Percentiles rank a stretch among this genome's conserved stretches.
phyloP scores from a whole-genome alignment of 768 basidiomycete genomes.

The Cystobasidium ongulense region DNA sequence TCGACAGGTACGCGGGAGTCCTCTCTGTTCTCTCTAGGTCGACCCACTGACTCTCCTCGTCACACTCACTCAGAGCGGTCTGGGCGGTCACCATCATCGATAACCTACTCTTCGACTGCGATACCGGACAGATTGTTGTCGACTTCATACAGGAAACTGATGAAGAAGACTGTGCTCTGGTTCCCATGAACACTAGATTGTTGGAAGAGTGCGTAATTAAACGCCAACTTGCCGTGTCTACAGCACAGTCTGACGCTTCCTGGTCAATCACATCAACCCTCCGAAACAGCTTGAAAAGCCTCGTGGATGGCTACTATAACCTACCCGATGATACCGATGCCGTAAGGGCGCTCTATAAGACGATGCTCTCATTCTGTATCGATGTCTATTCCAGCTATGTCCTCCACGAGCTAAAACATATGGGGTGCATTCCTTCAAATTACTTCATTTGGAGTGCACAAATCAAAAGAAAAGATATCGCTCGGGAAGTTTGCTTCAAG shows the following conservation, averaged over 20 bases:
- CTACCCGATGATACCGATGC: not conserved
- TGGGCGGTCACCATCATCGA: slow-evolving; percentile 13
- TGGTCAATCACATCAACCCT: too few species aligned
- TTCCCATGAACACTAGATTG: not conserved
- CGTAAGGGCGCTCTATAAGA: not conserved
- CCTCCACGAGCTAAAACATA: not conserved
- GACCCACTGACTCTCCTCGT: not conserved
- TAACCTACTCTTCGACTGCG: not conserved
- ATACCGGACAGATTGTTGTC: not conserved
- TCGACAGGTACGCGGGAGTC: not conserved
- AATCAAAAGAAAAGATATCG: not conserved
- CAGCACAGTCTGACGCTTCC: too few species aligned
- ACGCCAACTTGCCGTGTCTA: too few species aligned
- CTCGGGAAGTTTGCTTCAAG: not conserved
- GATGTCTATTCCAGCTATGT: not conserved
- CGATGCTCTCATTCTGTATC: not conserved
- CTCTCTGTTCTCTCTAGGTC: not conserved
- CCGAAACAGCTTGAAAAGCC: not conserved
- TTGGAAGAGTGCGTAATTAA: not conserved
- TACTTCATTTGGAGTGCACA: not conserved
- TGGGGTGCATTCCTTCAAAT: not conserved
- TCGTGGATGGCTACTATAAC: not conserved
- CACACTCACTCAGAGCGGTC: not conserved
- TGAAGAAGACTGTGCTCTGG: not conserved
- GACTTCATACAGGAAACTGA: not conserved